A percentile compares a stretch with the other conserved stretches of the same genome.
These are phyloP conservation scores for Yamadazyma kitorensis DNA, from an alignment of 805 yeast genomes.

Conservation along the genomic window DNA sequence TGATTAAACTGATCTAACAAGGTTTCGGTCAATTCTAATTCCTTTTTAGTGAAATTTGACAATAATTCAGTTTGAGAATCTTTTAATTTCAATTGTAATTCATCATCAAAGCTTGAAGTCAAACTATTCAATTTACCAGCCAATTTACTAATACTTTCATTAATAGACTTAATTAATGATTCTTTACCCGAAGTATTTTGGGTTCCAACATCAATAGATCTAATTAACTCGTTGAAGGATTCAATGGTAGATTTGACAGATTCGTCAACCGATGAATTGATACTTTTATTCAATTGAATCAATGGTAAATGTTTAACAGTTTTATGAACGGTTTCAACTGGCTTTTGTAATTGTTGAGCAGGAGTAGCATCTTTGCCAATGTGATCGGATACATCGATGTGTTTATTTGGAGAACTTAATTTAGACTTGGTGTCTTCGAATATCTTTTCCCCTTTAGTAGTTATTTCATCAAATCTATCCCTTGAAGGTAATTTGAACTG, in stretches of 20 bases:
- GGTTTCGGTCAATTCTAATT: constrained; percentile 55
- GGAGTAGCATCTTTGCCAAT: constrained; percentile 24
- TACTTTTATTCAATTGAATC: constrained; percentile 23
- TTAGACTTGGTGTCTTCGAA: constrained; percentile 36
- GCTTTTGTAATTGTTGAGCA: constrained; percentile 41
- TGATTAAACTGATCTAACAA: constrained; percentile 59
- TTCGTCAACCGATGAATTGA: constrained; percentile 26
- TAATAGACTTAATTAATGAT: constrained; percentile 28
- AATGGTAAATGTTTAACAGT: constrained; percentile 32
- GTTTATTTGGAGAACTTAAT: constrained; percentile 12
- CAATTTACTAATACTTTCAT: constrained; percentile 30
- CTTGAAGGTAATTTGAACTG: constrained; percentile 28
- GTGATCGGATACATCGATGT: constrained; percentile 8
- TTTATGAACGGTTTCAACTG: constrained; percentile 33
- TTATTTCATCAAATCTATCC: constrained; percentile 29
- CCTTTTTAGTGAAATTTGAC: constrained; percentile 42
- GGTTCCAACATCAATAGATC: constrained; percentile 28
- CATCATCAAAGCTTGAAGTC: constrained; percentile 35
- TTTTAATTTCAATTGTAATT: constrained; percentile 32
- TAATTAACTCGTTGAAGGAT: constrained; percentile 38
- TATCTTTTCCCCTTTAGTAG: constrained; percentile 32
- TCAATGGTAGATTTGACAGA: constrained; percentile 33
- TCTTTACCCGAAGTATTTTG: constrained; percentile 22
- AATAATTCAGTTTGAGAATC: constrained; percentile 38
- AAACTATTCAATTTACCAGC: constrained; percentile 30